A percentile compares a stretch with the other conserved stretches of the same genome.
Evolutionary conservation across 73 alveolate genomes (phyloP).

Genomic region (Urostyla sp.): DNA sequence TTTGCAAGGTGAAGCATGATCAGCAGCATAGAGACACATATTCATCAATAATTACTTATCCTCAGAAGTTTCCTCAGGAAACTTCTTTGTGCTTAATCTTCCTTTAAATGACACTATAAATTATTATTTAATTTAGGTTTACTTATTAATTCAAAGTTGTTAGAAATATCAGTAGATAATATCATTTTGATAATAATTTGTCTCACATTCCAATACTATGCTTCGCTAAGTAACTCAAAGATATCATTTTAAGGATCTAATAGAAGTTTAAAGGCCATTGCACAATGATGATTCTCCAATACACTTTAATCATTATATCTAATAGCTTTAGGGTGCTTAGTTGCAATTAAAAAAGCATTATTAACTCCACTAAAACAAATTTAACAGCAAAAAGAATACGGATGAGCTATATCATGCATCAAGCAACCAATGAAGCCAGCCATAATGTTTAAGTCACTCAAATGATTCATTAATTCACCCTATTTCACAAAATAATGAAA

Average conservation of each 20-base stretch:
- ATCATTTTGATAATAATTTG: conserved; percentile 83
- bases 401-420: conserved; percentile 91
- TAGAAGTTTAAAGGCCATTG: conserved; percentile 85
- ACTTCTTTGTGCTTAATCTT: conserved; percentile 51
- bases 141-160: conserved; percentile 70
- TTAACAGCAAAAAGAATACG: conserved; percentile 39
- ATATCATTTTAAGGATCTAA: conserved; percentile 84
- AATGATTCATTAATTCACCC: conserved; percentile 74
- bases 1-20: conserved; percentile 72
- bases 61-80: conserved; percentile 76
- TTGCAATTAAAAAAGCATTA: conserved; percentile 81
- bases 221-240: conserved; percentile 77
- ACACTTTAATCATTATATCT: conserved; percentile 90
- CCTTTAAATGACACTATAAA: conserved; percentile 64
- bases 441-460: conserved; percentile 75
- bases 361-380: conserved; percentile 74
- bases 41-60: conserved; percentile 72
- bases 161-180: conserved; percentile 84
- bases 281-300: conserved; percentile 91
- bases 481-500: conserved; percentile 69
- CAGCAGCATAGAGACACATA: conserved; percentile 64
- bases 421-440: conserved; percentile 78
- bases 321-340: conserved; percentile 85
- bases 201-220: conserved; percentile 81
- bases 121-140: background rate